Base-by-base conservation (phyloP, 257 asterid genomes). In the Nemophila menziesii region DNA sequence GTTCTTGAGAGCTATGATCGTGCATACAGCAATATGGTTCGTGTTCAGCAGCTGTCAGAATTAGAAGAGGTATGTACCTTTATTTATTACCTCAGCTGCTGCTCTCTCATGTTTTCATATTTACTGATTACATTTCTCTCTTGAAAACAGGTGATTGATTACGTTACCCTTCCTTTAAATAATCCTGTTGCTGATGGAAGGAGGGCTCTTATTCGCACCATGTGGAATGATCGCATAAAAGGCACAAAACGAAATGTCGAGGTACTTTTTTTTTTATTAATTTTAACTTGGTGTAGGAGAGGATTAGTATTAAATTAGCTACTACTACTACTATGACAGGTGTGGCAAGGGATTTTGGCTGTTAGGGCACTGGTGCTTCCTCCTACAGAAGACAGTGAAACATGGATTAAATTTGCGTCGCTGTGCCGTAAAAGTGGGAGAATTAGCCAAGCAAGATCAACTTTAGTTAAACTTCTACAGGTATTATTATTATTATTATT, bases 1-100 rank as follows among this genome's bases (percentile, higher is more conserved):
- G 99, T 90, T 67, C 93, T 90, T 54, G 98, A 90, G 68, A 90
- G 99, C 68, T 90, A 90, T 73, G 99, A 90, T 16, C 94, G 99
- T 62, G 96, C 94, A 39, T 90, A 90, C 66, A 81, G 69, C 80
- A 90, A 90, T 69, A 81, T 90, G 96, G 96, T 90, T 56, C 94
- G 99, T 51, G 79, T 90, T 65, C 99, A 85, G 70, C 94, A 90
- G 64, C 73, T 90, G 33, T 85, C 96, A 2, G 99, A 90, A 61
- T 58, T 90, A 58, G 99, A 90, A 72, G 99, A 90, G 89, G 99
- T 90, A 79, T 61, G 54, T 1, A 22, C 22, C 6, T 14, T 24
- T 22, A 49, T 58, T 33, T 11, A 16, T 34, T 19, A n/a, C 39
- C 16, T 26, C 5, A 16, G 19, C n/a, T 15, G 6, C 7, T 16